Evolutionary conservation across 2,329 filamentous ascomycete species (phyloP).

Genomic region (Paecilomyces niveus): DNA sequence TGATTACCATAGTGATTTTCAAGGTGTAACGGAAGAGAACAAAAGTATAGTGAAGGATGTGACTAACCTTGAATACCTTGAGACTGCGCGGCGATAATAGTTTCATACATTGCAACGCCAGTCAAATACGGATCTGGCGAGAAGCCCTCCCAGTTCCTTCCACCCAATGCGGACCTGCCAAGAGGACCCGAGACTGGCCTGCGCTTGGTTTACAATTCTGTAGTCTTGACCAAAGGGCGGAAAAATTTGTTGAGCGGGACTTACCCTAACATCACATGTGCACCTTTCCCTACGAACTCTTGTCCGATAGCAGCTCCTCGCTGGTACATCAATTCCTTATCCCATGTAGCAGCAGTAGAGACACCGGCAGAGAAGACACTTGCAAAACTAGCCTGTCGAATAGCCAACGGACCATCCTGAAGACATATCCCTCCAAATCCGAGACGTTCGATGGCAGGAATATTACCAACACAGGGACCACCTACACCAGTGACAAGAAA

Average conservation of each 20-base stretch:
- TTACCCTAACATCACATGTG: constrained; percentile 37
- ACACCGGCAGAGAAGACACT: constrained; percentile 70
- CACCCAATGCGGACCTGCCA: constrained; percentile 30
- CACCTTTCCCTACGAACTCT: constrained; percentile 35
- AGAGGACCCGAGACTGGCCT: constrained; percentile 27
- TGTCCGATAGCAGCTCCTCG: constrained; percentile 48
- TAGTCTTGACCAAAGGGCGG: background rate
- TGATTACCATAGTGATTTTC: no score
- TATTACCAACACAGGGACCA: constrained; percentile 26
- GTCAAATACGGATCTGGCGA: constrained; percentile 37
- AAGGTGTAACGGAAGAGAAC: no score
- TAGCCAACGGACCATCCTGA: constrained; percentile 42
- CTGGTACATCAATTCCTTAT: constrained; percentile 47
- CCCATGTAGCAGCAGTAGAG: constrained; percentile 59
- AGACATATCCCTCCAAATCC: constrained; percentile 33
- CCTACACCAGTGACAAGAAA: constrained; percentile 20
- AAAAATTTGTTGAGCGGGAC: constrained; percentile 13
- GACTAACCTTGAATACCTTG: constrained; percentile 53
- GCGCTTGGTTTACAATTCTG: constrained; percentile 9
- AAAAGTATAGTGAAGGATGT: background rate
- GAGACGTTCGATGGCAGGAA: constrained; percentile 22
- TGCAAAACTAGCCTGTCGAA: constrained; percentile 61
- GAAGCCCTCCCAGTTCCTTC: constrained; percentile 42
- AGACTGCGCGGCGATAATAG: constrained; percentile 35
- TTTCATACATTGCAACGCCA: constrained; percentile 34